These are phyloP conservation scores for Barnettozyma pratensis DNA, from an alignment of 805 yeast species.

Conservation along the genomic window DNA sequence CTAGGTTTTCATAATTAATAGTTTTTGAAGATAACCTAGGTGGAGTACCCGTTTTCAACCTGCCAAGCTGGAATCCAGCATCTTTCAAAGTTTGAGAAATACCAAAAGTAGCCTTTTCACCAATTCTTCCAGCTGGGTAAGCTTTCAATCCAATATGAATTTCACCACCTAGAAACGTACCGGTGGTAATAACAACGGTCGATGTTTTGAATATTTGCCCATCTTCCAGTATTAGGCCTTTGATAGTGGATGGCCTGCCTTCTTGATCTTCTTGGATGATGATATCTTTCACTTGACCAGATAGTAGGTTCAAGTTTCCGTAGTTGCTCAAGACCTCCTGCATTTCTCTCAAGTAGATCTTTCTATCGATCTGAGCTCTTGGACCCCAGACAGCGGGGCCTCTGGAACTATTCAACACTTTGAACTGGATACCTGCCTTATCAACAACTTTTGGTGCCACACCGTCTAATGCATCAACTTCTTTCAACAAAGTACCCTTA, in stretches of 20 bases:
- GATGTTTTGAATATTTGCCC: constrained; percentile 57
- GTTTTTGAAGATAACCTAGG: constrained; percentile 74
- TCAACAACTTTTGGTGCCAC: constrained; percentile 84
- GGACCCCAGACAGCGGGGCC: constrained; percentile 99
- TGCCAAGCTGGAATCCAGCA: constrained; percentile 78
- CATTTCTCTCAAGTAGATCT: constrained; percentile 75
- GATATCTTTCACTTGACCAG: constrained; percentile 82
- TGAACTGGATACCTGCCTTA: constrained; percentile 87
- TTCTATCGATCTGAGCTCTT: constrained; percentile 90
- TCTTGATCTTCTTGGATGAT: constrained; percentile 44
- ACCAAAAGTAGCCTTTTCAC: constrained; percentile 89
- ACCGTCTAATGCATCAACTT: constrained; percentile 96
- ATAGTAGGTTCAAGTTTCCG: constrained; percentile 47
- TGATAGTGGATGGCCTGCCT: constrained; percentile 31
- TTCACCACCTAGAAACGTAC: constrained; percentile 92
- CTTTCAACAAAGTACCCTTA: constrained; percentile 86
- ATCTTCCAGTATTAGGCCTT: constrained; percentile 69
- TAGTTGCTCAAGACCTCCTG: constrained; percentile 55
- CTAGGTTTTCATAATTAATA: constrained; percentile 60
- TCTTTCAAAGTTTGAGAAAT: constrained; percentile 70
- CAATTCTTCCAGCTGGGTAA: constrained; percentile 89
- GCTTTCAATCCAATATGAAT: constrained; percentile 82
- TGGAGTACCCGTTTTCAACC: constrained; percentile 97
- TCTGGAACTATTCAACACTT: constrained; percentile 75
- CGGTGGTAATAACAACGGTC: constrained; percentile 86